Conservation (phyloP, 2,329 filamentous ascomycete species). For the Trichoderma guizhouense region DNA sequence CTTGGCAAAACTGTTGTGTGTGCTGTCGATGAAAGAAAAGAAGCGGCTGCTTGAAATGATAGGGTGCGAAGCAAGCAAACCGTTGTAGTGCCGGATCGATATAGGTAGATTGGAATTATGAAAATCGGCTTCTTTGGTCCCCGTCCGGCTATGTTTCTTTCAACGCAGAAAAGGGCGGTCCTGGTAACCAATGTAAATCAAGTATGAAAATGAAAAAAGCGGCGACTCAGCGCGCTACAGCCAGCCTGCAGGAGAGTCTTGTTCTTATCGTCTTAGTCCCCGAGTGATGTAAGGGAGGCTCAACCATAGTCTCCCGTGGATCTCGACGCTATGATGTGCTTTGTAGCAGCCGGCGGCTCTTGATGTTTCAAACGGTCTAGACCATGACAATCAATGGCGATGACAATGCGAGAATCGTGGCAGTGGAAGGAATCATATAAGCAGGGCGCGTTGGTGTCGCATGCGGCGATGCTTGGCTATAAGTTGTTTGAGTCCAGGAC, state of each 20-base stretch:
- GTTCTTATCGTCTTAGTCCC: slow-evolving; percentile 1
- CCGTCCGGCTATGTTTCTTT: neutral
- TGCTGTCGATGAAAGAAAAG: neutral
- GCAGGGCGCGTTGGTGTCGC: no score
- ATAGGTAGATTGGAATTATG: neutral
- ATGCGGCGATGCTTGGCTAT: neutral
- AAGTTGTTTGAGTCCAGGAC: neutral
- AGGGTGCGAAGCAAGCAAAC: neutral
- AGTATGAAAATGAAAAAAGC: neutral
- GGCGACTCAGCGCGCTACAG: neutral
- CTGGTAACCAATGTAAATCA: neutral
- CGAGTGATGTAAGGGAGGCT: neutral
- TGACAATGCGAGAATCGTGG: neutral
- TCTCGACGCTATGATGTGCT: neutral
- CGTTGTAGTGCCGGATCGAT: neutral
- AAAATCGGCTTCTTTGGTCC: neutral
- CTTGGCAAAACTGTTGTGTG: neutral
- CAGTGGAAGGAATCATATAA: neutral
- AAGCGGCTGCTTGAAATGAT: neutral
- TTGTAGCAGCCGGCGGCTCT: neutral
- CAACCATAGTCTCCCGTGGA: slow-evolving; percentile 2
- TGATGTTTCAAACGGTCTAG: neutral
- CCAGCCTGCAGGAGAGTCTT: neutral
- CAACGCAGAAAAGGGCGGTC: neutral
- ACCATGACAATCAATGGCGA: neutral